These are phyloP conservation scores for Xylaria curta DNA, from an alignment of 495 filamentous ascomycete genomes.

Conservation along the genomic window DNA sequence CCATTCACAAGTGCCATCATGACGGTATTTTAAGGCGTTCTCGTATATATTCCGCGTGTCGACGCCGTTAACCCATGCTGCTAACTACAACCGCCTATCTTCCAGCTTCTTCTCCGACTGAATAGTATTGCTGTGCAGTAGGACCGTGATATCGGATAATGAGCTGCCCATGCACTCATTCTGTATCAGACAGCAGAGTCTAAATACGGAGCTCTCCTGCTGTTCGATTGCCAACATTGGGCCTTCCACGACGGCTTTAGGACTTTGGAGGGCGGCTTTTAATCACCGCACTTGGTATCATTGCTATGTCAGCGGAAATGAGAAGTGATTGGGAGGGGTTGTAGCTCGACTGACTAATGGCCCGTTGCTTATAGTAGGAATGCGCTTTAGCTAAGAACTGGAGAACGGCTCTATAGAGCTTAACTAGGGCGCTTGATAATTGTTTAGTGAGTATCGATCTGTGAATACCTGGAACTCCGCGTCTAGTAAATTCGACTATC, in stretches of 20 bases:
- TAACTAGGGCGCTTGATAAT: background rate
- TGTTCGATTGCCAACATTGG: background rate
- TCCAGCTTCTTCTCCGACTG: background rate
- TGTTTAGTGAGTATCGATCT: background rate
- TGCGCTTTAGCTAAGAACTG: background rate
- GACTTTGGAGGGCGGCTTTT: background rate
- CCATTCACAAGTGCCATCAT: background rate
- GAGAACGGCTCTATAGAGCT: background rate
- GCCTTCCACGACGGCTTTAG: background rate
- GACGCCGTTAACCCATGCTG: background rate
- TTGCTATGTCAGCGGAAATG: background rate
- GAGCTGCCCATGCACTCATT: slow-evolving; percentile 1
- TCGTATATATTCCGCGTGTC: background rate
- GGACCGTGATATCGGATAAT: background rate
- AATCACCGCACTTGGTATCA: background rate
- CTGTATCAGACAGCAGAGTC: background rate
- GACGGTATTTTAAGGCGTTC: background rate
- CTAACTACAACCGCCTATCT: background rate
- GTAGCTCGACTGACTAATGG: background rate
- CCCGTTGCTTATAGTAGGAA: background rate
- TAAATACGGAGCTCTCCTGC: background rate
- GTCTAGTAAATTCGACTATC: too few species aligned
- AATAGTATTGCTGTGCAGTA: background rate
- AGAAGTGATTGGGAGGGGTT: too few species aligned
- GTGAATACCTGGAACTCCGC: background rate